Evolutionary conservation across 805 yeast species (phyloP), one percentile per base, ranked within the genome.

Genomic region (Suhomyces kilbournensis): DNA sequence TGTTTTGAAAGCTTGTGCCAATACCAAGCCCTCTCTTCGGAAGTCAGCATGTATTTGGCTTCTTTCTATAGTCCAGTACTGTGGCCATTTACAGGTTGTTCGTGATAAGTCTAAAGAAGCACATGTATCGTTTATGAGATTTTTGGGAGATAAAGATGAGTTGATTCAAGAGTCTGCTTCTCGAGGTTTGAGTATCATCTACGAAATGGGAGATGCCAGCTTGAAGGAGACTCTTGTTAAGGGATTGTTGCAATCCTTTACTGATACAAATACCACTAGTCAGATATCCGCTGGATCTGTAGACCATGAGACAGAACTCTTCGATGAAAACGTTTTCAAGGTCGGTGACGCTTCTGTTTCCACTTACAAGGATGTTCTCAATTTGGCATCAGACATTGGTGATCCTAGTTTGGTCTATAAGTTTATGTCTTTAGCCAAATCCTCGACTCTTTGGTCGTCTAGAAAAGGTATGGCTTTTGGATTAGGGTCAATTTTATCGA

Each of bases 401-500:
- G 97, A 93, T 68, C 97, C 98, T 12, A 82, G 94, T 58, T 78
- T 93, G 57, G 97, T 93, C 4, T 93, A 93, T 69, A 89, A 90
- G 64, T 93, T 93, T 66, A 90, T 93, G 97, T 84, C 96, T 0
- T 71, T 93, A 52, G 96, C 97, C 0, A 86, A 89, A 56, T 86
- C 85, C 49, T 89, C 97, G 0, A 84, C 94, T 0, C 69, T 92
- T 19, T 93, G 99, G 99, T 82, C 96, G 0, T 88, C 97, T 0
- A 77, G 96, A 65, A 89, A 88, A 58, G 99, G 98, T 48, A 84
- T 91, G 61, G 98, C 98, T 0, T 93, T 89, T 72, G 97, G 98
- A 0, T 75, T 93, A 35, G 93, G 97, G 8, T 84, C 90, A 0
- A 85, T 93, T 44, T 71, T 93, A 65, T 86, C 96, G 2, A 89